These are phyloP conservation scores for Fraxinus latifolia DNA, from an alignment of 305 asterid genomes.

Conservation along the genomic window DNA sequence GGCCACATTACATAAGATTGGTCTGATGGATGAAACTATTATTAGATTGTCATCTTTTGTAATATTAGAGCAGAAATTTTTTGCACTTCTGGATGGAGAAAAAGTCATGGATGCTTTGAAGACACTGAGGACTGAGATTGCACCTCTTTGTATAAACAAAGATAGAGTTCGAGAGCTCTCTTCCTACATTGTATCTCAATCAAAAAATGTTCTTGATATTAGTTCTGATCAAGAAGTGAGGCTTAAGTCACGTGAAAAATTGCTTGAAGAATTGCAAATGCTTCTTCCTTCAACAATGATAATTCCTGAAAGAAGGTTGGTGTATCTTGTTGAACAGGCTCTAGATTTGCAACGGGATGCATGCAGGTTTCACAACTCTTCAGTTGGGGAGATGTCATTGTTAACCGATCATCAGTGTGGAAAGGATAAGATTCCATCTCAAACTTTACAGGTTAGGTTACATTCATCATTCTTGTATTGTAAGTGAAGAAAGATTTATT, in stretches of 20 bases:
- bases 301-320: slow-evolving; percentile 72
- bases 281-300: slow-evolving; percentile 78
- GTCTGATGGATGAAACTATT: slow-evolving; percentile 49
- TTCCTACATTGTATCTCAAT: slow-evolving; percentile 50
- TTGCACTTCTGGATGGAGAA: slow-evolving; percentile 62
- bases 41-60: slow-evolving; percentile 67
- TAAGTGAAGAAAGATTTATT: neutral
- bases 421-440: slow-evolving; percentile 69
- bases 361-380: slow-evolving; percentile 75
- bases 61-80: slow-evolving; percentile 83
- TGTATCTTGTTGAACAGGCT: slow-evolving; percentile 87
- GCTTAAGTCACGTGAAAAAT: slow-evolving; percentile 51
- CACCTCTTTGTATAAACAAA: slow-evolving; percentile 51
- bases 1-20: slow-evolving; percentile 48
- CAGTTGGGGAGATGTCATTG: slow-evolving; percentile 63
- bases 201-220: slow-evolving; percentile 35
- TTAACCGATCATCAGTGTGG: slow-evolving; percentile 79
- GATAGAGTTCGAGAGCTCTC: slow-evolving; percentile 71
- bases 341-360: slow-evolving; percentile 68
- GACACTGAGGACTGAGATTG: slow-evolving; percentile 71
- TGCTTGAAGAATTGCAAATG: slow-evolving; percentile 67
- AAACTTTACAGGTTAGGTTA: slow-evolving; percentile 63
- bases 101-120: slow-evolving; percentile 71
- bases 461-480: slow-evolving; percentile 10
- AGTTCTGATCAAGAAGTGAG: slow-evolving; percentile 34